Evolutionary conservation across 2,329 filamentous ascomycete genomes (phyloP), one percentile per base, ranked within the genome.

Genomic region (Magnaporthiopsis incrustans): DNA sequence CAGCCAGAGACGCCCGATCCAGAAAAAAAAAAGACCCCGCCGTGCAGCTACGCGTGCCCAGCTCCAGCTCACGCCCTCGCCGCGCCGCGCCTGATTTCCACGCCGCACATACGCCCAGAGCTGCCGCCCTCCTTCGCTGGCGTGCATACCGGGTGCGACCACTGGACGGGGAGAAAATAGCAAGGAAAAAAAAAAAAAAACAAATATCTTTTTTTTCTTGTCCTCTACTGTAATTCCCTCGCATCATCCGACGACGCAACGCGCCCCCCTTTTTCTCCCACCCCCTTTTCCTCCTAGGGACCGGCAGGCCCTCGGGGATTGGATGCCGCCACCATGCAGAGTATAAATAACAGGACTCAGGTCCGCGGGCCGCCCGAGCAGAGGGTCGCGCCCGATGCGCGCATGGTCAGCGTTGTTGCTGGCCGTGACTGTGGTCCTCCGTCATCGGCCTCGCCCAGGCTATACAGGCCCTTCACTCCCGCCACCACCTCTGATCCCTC

Each of bases 321-420:
- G 66, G 68, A 66, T 63, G 64, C 65, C 30, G 38, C 44, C 30
- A 30, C 56, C 66, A 65, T 66, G 67, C 64, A 67, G 38, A 53
- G 30, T 66, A 67, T 67, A 68, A 67, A 67, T 70, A 69, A 64
- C 65, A 68, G 67, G 53, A 66, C 68, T 63, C 67, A 66, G 38
- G 63, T 62, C 64, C 57, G 27, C 62, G 58, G 63, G n/a, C 62
- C 57, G 62, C 53, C 57, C 32, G 64, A 62, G 53, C 63, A 38
- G n/a, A 14, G 27, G 59, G 59, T 35, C 27, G 26, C 59, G 59
- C 57, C 56, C 33, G 38, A 63, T 63, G 61, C 60, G 30, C 64
- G 56, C 27, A 66, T 59, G 57, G 60, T n/a, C 50, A 58, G 61
- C 32, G 61, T 59, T 33, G 44, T 14, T 26, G 18, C 60, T 62